These are phyloP conservation scores for Globisporangium perplexum DNA, from an alignment of 352 stramenopile species.

Conservation along the genomic window DNA sequence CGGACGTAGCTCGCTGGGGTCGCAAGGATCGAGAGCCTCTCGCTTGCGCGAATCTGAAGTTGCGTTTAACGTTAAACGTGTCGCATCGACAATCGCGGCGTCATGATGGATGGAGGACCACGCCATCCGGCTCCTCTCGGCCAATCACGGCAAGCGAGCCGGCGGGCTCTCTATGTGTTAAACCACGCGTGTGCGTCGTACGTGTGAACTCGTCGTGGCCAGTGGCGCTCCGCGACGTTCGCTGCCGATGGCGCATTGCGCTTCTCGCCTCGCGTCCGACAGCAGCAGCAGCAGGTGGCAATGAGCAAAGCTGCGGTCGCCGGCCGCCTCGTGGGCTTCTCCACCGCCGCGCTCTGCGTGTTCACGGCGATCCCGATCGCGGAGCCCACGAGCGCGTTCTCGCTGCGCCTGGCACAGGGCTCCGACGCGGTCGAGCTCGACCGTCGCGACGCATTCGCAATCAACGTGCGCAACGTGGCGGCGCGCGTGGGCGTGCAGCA, in stretches of 20 bases:
- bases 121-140: neutral
- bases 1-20: no score
- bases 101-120: neutral
- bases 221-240: neutral
- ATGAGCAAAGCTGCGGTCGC: constrained; percentile 28
- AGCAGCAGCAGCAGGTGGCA: neutral
- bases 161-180: no score
- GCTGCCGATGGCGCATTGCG: neutral
- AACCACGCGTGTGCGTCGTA: no score
- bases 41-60: neutral
- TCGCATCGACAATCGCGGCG: neutral
- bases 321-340: constrained; percentile 27
- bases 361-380: constrained; percentile 50
- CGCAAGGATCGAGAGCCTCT: neutral
- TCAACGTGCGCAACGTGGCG: constrained; percentile 59
- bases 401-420: constrained; percentile 50
- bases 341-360: constrained; percentile 29
- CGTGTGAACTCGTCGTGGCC: neutral
- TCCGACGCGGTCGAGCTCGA: constrained; percentile 50
- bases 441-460: constrained; percentile 46
- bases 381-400: constrained; percentile 52
- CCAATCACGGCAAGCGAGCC: no score
- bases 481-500: constrained; percentile 58
- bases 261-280: neutral
- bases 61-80: neutral